Evolutionary conservation across 2,329 filamentous ascomycete genomes (phyloP), one percentile per base, ranked within the genome.

Genomic region (Aspergillus fumigatus): DNA sequence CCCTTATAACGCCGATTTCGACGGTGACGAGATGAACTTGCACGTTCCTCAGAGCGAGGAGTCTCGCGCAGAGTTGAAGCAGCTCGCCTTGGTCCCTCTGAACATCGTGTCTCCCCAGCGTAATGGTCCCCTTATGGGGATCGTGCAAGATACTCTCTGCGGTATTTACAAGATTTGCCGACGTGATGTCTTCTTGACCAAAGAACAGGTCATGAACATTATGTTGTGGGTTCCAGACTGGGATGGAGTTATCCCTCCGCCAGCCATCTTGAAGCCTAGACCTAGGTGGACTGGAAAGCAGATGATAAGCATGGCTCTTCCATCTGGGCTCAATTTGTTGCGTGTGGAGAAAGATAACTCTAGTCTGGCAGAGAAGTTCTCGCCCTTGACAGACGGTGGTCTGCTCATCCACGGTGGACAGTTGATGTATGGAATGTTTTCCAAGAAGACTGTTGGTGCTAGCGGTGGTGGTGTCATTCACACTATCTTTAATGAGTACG

Each of bases 11-110:
- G 94, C 94, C 67, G 94, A 99, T 89, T 99, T 99, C 78, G 94
- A 99, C 71, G 94, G 94, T 78, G 94, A 99, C 74, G 94, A 99
- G 77, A 99, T 99, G 94, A 99, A 99, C 73, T 85, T 99, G 78
- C 94, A 99, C 83, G 95, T 99, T 52, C 95, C 94, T 3, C 94
- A 99, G 71, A 94, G 90, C 40, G 92, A 99, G 71, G 95, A 99
- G 75, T 95, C 95, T 35, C 89, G 94, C 59, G 92, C 95, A 48
- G 94, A 99, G 75, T 86, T 99, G 65, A 90, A 87, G 74, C 88
- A 97, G 72, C 84, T 99, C 14, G 97, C 93, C 74, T 88, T 97
- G 83, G 94, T 99, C n/a, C 94, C 94, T 0, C 84, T 94, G 66
- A 97, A 99, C 75, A 97, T 99, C 68, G 95, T 99, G 9, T 99